These are phyloP conservation scores for Diutina siamensis DNA, from an alignment of 1,139 yeast species.

Conservation along the genomic window DNA sequence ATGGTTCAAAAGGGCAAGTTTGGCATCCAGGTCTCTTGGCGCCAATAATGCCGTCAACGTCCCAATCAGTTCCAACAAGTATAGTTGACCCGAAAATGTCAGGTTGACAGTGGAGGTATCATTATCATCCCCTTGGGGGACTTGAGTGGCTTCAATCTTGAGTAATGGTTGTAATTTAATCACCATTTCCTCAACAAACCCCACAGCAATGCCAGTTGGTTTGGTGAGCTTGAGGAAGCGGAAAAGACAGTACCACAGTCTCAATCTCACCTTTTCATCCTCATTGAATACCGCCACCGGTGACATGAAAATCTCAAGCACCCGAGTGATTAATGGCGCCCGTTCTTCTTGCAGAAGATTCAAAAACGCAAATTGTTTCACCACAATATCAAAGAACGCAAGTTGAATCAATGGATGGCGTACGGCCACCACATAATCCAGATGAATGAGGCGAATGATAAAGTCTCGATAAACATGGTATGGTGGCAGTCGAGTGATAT, in stretches of 20 bases:
- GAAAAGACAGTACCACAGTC: constrained; percentile 86
- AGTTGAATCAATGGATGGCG: constrained; percentile 72
- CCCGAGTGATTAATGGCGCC: constrained; percentile 12
- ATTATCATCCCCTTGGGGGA: constrained; percentile 40
- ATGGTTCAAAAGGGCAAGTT: constrained; percentile 35
- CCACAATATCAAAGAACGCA: constrained; percentile 71
- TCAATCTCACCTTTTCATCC: constrained; percentile 59
- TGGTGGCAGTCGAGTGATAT: constrained; percentile 52
- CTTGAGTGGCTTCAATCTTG: constrained; percentile 45
- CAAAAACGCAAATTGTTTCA: constrained; percentile 39
- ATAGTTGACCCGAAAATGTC: constrained; percentile 61
- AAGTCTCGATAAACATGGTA: constrained; percentile 47
- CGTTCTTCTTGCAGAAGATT: neutral
- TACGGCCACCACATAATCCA: constrained; percentile 27
- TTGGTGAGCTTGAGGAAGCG: constrained; percentile 72
- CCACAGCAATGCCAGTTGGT: constrained; percentile 37
- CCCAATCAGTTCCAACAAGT: constrained; percentile 75
- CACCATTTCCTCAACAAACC: constrained; percentile 26
- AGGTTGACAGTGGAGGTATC: constrained; percentile 43
- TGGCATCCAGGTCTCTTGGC: constrained; percentile 22
- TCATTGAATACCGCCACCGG: constrained; percentile 43
- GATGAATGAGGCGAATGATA: constrained; percentile 52
- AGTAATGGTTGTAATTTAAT: constrained; percentile 38
- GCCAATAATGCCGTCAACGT: constrained; percentile 41
- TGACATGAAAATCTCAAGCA: constrained; percentile 50